Conservation (phyloP, 164 flowering plant genomes). For the Kalanchoe fedtschenkoi region DNA sequence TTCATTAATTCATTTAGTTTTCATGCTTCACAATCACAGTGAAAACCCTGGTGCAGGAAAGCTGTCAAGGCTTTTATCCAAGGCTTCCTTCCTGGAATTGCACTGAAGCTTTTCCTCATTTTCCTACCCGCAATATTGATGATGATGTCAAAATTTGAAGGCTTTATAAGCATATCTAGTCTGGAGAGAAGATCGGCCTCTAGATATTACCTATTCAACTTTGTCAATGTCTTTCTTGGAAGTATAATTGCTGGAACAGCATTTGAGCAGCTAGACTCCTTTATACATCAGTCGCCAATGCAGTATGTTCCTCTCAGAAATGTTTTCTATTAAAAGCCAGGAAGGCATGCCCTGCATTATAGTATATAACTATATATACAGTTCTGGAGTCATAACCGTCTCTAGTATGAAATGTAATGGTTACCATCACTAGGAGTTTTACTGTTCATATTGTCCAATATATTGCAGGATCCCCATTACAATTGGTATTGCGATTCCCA, state of each 20-base stretch:
- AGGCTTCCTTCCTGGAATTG: constrained; percentile 83
- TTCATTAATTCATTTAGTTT: not conserved
- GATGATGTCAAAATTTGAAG: constrained; percentile 87
- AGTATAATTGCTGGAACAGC: constrained; percentile 71
- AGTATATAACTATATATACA: not conserved
- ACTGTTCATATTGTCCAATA: not conserved
- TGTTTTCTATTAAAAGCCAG: not conserved
- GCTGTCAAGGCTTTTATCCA: constrained; percentile 57
- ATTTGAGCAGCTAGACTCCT: constrained; percentile 55
- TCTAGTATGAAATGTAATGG: not conserved
- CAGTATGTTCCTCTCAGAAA: constrained; percentile 33
- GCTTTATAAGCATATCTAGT: constrained; percentile 47
- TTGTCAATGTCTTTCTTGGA: constrained; percentile 77
- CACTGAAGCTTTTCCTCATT: constrained; percentile 72
- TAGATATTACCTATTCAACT: constrained; percentile 61
- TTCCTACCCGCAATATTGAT: constrained; percentile 67
- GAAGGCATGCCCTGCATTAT: not conserved
- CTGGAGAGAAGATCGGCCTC: constrained; percentile 77
- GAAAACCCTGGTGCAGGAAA: constrained; percentile 28
- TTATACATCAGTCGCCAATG: constrained; percentile 45
- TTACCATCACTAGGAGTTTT: not conserved
- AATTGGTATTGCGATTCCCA: constrained; percentile 67
- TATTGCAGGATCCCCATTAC: constrained; percentile 52
- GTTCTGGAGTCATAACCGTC: not conserved
- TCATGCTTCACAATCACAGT: not conserved